Conservation (phyloP, 2,329 filamentous ascomycete species). For the Magnaporthiopsis incrustans region DNA sequence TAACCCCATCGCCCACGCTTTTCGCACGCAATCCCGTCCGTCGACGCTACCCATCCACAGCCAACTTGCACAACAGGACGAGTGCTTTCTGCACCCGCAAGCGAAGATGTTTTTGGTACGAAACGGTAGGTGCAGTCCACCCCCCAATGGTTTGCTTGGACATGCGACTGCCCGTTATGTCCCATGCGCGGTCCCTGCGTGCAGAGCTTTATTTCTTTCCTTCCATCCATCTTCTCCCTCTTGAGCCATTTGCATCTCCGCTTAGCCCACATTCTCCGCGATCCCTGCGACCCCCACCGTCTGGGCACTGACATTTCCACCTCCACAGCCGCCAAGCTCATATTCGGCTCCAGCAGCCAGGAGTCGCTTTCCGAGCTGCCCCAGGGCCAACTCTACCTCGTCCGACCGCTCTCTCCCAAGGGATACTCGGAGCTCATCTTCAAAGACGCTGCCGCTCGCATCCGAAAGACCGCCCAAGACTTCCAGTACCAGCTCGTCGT, state of each 20-base stretch:
- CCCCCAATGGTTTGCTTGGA: background rate
- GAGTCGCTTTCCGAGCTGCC: constrained; percentile 91
- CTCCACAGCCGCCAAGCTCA: constrained; percentile 71
- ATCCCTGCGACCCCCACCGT: background rate
- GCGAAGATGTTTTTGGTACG: constrained; percentile 32
- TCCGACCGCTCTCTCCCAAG: constrained; percentile 89
- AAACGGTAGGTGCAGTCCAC: constrained; percentile 26
- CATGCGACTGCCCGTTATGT: too few species aligned
- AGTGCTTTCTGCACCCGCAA: background rate
- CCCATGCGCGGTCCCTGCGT: too few species aligned
- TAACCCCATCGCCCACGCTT: background rate
- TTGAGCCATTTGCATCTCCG: background rate
- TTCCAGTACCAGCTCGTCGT: constrained; percentile 97
- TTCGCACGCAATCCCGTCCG: background rate
- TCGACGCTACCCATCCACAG: background rate
- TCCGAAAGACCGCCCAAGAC: constrained; percentile 87
- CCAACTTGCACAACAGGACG: background rate
- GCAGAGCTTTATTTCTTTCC: too few species aligned
- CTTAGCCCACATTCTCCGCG: background rate
- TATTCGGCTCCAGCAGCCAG: constrained; percentile 81
- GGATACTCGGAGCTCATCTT: constrained; percentile 98
- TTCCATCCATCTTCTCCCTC: too few species aligned
- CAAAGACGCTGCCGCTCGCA: constrained; percentile 88
- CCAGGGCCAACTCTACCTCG: constrained; percentile 94
- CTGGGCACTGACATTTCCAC: constrained; percentile 9